Base-by-base conservation (phyloP, 768 basidiomycete genomes). In the Paxillus rubicundulus region DNA sequence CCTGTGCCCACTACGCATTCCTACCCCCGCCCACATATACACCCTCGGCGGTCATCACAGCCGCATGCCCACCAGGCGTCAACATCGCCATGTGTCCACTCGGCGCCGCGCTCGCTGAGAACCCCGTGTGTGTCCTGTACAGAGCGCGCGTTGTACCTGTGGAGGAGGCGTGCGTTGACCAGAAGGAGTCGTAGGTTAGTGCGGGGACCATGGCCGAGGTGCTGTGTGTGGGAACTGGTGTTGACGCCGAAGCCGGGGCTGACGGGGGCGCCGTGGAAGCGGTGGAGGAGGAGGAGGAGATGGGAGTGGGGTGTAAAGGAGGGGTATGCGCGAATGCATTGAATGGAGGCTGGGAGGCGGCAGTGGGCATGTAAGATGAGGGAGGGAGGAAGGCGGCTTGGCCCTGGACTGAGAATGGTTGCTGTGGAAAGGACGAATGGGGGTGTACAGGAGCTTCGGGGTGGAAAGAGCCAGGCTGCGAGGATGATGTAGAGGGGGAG, bases 171-270 rank as follows among this genome's bases (percentile, higher is more conserved):
- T 82, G 80, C 7, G 79, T 73, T 2, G 82, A 82, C 83, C 82
- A 85, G 59, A 84, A 85, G 0, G 80, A 80, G 60, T 84, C 83
- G 57, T 84, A 84, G 3, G 82, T 82, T 40, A 82, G 67, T 10
- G 73, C 63, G 8, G 72, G 64, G n/a, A 54, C 38, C 14, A 55
- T 5, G 42, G n/a, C 2, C 14, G 39, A 42, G 17, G 49, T 37
- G 27, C 34, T 10, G 21, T 40, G 24, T 32, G 55, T 24, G 45
- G 50, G 41, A 33, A 47, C 10, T 30, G 30, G 30, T 30, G 30
- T 30, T 30, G 30, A 8, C 4, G 27, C 48, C 0, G 58, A 47
- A 3, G 53, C n/a, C 18, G 54, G 21, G 28, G 54, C 20, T 38
- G 56, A 8, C 9, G 58, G 44, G 5, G 41, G 33, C 1, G 21